Base-by-base conservation (phyloP, 768 basidiomycete genomes). In the Daedaleopsis nitida region DNA sequence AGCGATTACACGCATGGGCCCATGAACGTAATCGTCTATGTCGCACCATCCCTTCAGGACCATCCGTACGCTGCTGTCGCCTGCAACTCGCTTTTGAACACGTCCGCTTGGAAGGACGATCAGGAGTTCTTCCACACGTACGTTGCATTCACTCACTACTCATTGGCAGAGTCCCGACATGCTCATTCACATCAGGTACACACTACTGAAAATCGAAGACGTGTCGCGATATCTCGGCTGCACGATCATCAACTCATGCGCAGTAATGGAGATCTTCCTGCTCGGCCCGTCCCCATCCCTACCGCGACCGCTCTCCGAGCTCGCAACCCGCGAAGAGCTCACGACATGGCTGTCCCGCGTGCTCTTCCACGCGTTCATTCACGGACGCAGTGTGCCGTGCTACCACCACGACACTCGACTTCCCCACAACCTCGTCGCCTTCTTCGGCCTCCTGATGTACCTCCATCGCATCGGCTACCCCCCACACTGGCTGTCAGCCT, bases 351-450 rank as follows among this genome's bases (percentile, higher is more conserved):
- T 79, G 21, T 69, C 68, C 1, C 70, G 72, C 21, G 61, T 76
- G 6, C 69, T 77, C 23, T 66, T 77, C n/a, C 68, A 69, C 47
- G 72, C 67, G 4, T 52, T 76, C 51, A 63, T 68, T 13, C 74
- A 75, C 5, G 71, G 72, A 2, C 59, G 54, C 13, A 45, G 38
- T 42, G 47, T 62, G 13, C 66, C 67, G 19, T 65, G 49, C 73
- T 65, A 66, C 0, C 43, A 64, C 35, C 65, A 74, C 32, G 68
- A 74, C 17, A 32, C 27, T 32, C 70, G 71, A 38, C 66, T 71
- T 44, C 73, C 74, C n/a, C 75, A 75, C 67, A 77, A 71, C 53
- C 69, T 78, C 23, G 69, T 70, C n/a, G 71, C 69, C 4, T 77
- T 77, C 65, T 56, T 76, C 47, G 56, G 66, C 9, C 68, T 77